A percentile compares a stretch with the other conserved stretches of the same genome.
Evolutionary conservation across 179 eudicot genomes (phyloP).

Genomic region (Heliamphora pulchella): DNA sequence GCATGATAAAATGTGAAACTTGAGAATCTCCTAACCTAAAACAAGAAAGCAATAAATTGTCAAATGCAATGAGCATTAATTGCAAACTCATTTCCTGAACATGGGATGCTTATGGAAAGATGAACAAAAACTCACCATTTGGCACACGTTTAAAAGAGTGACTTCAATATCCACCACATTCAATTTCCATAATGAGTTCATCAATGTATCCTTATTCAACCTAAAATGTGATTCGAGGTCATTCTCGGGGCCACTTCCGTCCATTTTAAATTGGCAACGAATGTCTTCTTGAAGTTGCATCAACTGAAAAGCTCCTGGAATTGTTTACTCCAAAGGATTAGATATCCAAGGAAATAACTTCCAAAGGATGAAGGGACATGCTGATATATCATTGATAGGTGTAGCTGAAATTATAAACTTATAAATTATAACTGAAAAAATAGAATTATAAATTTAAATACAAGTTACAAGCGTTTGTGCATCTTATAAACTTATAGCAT

Average conservation of each 20-base stretch:
- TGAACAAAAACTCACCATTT: slow-evolving; percentile 45
- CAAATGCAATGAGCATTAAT: too few species aligned
- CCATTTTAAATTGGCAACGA: slow-evolving; percentile 57
- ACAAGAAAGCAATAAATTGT: neutral
- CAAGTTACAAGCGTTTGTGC: too few species aligned
- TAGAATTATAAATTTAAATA: too few species aligned
- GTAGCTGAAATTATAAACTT: too few species aligned
- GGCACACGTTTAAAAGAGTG: slow-evolving; percentile 83
- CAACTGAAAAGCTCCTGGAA: slow-evolving; percentile 79
- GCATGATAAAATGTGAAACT: neutral
- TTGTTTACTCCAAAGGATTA: neutral
- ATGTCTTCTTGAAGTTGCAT: slow-evolving; percentile 84
- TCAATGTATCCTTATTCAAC: slow-evolving; percentile 64
- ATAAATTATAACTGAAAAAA: too few species aligned
- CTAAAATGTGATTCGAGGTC: slow-evolving; percentile 63
- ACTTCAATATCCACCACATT: slow-evolving; percentile 93
- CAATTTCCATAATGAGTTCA: slow-evolving; percentile 88
- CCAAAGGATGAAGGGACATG: neutral
- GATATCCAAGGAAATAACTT: neutral
- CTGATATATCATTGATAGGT: neutral
- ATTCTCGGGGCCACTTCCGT: slow-evolving; percentile 56
- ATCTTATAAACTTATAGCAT: too few species aligned
- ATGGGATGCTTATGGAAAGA: neutral
- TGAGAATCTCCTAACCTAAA: neutral
- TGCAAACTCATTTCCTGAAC: neutral